Evolutionary conservation across 2,329 filamentous ascomycete genomes (phyloP).

Genomic region (Clathrospora elynae): DNA sequence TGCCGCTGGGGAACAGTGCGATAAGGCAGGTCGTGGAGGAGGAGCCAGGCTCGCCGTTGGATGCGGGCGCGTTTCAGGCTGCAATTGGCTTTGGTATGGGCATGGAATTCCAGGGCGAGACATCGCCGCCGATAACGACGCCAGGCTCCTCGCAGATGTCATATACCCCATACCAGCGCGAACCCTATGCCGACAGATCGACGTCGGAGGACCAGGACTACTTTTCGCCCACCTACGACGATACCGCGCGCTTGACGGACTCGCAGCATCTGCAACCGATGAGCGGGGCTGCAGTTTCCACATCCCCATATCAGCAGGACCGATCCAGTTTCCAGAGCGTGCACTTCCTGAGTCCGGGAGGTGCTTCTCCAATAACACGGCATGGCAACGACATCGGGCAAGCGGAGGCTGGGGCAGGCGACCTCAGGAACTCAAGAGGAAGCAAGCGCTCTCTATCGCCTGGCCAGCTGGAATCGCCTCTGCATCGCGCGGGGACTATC

Average conservation of each 20-base stretch:
- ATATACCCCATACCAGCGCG: constrained; percentile 47
- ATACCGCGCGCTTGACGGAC: constrained; percentile 66
- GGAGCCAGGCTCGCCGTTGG: constrained; percentile 49
- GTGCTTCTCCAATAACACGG: constrained; percentile 51
- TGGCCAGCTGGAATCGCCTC: constrained; percentile 52
- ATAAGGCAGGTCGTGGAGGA: constrained; percentile 44
- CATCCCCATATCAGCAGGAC: constrained; percentile 48
- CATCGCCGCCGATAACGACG: constrained; percentile 36
- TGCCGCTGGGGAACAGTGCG: constrained; percentile 36
- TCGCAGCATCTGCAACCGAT: constrained; percentile 62
- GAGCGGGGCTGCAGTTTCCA: constrained; percentile 53
- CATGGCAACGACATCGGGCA: constrained; percentile 65
- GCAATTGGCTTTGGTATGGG: constrained; percentile 56
- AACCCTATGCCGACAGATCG: constrained; percentile 43
- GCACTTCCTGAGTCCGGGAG: constrained; percentile 56
- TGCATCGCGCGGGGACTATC: constrained; percentile 58
- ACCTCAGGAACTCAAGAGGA: constrained; percentile 45
- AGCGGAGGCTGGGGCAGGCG: constrained; percentile 58
- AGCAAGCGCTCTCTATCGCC: constrained; percentile 57
- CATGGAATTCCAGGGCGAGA: constrained; percentile 52
- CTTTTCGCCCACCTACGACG: constrained; percentile 59
- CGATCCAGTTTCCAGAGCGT: constrained; percentile 61
- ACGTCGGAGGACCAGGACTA: constrained; percentile 62
- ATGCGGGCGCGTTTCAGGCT: constrained; percentile 55
- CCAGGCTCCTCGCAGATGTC: constrained; percentile 53